phyloP scores from a whole-genome alignment of 129 eudicot species.

The Flaveria ramosissima region DNA sequence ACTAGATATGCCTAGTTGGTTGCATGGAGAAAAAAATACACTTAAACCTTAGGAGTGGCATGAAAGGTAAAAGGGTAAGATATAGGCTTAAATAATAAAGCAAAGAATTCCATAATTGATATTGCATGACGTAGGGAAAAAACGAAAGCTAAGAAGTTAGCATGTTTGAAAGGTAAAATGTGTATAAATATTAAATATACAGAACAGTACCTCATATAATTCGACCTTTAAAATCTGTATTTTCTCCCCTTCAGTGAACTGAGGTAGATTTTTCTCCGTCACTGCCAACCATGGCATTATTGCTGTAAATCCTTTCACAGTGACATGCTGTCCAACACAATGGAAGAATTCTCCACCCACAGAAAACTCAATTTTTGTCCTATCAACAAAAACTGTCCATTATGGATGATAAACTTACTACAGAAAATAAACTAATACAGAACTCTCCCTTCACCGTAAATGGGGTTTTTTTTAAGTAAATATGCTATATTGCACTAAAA shows the following conservation, averaged over 20 bases:
- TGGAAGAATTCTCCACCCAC: conserved; percentile 68
- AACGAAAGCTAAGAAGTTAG: background rate
- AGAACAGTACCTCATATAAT: conserved; percentile 63
- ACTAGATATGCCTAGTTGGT: background rate
- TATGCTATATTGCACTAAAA: background rate
- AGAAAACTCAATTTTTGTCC: conserved; percentile 72
- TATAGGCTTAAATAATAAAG: background rate
- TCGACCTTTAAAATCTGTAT: conserved; percentile 63
- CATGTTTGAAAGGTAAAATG: background rate
- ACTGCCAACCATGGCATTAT: conserved; percentile 95
- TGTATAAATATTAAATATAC: background rate
- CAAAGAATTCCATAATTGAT: conserved; percentile 12
- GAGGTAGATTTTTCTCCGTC: conserved; percentile 74
- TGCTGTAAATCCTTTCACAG: conserved; percentile 72
- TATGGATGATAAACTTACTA: background rate
- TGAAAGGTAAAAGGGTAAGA: background rate
- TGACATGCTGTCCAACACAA: conserved; percentile 71
- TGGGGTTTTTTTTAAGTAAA: background rate
- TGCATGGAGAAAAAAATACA: background rate
- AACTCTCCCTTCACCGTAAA: conserved; percentile 14
- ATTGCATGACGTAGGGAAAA: conserved; percentile 5
- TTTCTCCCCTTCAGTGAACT: conserved; percentile 64
- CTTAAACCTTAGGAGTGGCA: background rate
- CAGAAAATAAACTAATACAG: background rate
- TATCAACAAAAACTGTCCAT: conserved; percentile 29